Evolutionary conservation across 73 alveolate species (phyloP), one percentile per base, ranked within the genome.

Genomic region (Paramecium octaurelia): DNA sequence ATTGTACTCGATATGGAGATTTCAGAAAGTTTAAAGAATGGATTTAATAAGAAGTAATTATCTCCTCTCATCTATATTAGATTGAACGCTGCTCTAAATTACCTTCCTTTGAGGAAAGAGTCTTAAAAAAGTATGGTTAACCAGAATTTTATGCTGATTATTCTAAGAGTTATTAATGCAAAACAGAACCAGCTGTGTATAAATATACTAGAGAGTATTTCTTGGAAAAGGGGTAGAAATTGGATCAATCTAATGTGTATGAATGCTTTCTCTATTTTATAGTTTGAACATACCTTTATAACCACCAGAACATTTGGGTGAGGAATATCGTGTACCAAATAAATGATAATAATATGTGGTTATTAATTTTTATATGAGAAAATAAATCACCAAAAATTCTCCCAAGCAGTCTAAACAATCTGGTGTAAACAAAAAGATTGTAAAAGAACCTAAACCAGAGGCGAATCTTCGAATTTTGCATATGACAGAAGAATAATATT

Each of bases 401-500:
- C 11, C 12, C 6, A 18, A 54, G 69, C 31, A 18, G 8, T 20
- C 29, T 20, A 54, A 48, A 54, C 69, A 54, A 18, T 18, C 69
- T 18, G 9, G 31, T 54, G 69, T 54, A 54, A 54, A 18, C 31
- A 48, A 54, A 54, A 54, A 54, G 69, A 54, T 54, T 18, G 35
- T 12, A 54, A 54, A 54, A n/a, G 69, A 54, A n/a, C 31, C 69
- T 54, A 54, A 18, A 54, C 34, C 12, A 7, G 69, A 54, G 31
- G 6, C 35, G 6, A 54, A 54, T 18, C 69, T n/a, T 16, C 20
- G 69, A 54, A 54, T 54, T 18, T 54, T 80, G 12, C 50, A 80
- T 80, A 42, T 89, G 92, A 71, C 92, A 14, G 58, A 70, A 20
- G 94, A 89, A 23, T 38, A 89, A 46, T 64, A 44, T 71, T 34